Evolutionary conservation across 306 rosid species (phyloP).

Genomic region (Inga leiocalycina): DNA sequence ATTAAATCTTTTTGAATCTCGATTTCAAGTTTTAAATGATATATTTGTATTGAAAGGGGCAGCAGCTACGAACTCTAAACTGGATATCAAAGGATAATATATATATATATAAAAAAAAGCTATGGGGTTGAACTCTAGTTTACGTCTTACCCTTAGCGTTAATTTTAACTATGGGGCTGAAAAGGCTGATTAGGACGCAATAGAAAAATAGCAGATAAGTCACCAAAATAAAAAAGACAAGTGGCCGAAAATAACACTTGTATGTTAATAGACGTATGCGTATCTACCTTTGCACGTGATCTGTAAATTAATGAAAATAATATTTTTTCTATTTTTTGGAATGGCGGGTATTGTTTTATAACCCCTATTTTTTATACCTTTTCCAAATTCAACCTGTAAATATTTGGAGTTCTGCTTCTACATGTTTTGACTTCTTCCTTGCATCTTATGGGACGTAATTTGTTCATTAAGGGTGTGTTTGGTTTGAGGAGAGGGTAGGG

Average conservation of each 20-base stretch:
- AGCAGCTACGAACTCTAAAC: too few relatives aligned
- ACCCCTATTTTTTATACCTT: neutral
- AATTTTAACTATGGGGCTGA: neutral
- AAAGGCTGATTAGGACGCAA: neutral
- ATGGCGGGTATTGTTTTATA: neutral
- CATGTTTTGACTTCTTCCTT: neutral
- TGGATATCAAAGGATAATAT: too few relatives aligned
- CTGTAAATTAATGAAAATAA: neutral
- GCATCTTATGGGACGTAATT: neutral
- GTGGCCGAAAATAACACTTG: neutral
- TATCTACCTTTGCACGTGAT: neutral
- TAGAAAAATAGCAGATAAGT: neutral
- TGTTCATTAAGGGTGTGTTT: too few relatives aligned
- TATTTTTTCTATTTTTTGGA: neutral
- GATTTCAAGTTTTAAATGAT: too few relatives aligned
- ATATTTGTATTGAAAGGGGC: too few relatives aligned
- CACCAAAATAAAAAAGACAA: neutral
- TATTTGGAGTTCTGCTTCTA: neutral
- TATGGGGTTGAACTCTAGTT: neutral
- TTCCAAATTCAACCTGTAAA: neutral
- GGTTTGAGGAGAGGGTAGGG: too few relatives aligned
- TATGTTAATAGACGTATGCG: neutral
- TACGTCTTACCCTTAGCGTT: neutral
- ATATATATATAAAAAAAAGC: too few relatives aligned
- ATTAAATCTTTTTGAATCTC: too few relatives aligned